Base-by-base conservation (phyloP, 2,329 filamentous ascomycete genomes). In the Rhytidhysteron rufulum region DNA sequence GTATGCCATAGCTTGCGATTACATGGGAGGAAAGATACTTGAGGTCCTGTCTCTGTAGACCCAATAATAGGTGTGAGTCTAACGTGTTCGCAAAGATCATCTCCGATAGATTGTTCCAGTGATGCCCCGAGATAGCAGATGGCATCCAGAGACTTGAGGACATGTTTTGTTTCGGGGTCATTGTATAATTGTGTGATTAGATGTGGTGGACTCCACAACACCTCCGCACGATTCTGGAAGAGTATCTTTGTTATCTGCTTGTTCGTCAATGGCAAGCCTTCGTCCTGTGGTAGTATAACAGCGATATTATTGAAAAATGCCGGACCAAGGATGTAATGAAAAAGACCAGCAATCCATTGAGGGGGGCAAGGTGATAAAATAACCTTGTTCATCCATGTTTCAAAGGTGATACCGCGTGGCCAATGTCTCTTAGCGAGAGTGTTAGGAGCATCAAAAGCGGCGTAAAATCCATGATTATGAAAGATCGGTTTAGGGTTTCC, bases 331-430 rank as follows among this genome's bases (percentile, higher is more conserved):
- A 50, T 37, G 36, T 40, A 42, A 20, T 34, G 29, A 31, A 31
- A 13, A 7, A 52, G n/a, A 13, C 49, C 51, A 8, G 36, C 49
- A 10, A 52, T 13, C 50, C 50, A 54, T 40, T 52, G 50, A 5
- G 45, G 45, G 8, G 50, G 49, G 29, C 47, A 54, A 5, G 44
- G 34, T 8, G 37, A 40, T 2, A 53, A 22, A 18, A 37, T 24
- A 3, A 41, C 38, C 30, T 42, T 46, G 10, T 45, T 43, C 4
- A 45, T 42, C 44, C 40, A 50, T 1, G 40, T 31, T 16, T 53
- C 50, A 27, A 44, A 45, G n/a, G 33, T 21, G 11, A 49, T 39
- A 13, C 48, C 40, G n/a, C 44, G 44, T 4, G 50, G 46, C 45
- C 44, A 53, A 10, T 51, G 39, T 35, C 31, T 41, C 15, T 35